Evolutionary conservation across 768 basidiomycete genomes (phyloP).

Genomic region (Kondoa subrosea): DNA sequence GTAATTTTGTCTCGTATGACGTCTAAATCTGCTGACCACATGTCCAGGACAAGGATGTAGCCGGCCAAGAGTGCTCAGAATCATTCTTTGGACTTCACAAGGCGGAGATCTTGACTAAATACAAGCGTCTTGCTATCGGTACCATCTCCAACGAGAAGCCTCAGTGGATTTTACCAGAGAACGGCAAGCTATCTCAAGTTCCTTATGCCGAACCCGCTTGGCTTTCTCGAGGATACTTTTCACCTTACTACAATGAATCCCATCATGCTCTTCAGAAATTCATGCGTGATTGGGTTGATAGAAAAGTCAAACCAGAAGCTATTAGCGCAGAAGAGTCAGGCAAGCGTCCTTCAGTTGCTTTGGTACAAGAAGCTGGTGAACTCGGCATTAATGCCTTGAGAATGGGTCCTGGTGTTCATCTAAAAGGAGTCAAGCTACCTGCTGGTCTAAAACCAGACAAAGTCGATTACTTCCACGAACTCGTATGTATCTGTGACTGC

Average conservation of each 20-base stretch:
- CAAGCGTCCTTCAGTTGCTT: constrained; percentile 61
- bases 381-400: constrained; percentile 70
- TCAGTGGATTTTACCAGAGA: constrained; percentile 30
- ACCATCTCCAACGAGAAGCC: constrained; percentile 20
- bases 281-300: constrained; percentile 51
- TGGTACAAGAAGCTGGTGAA: constrained; percentile 62
- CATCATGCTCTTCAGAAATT: constrained; percentile 50
- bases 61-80: constrained; percentile 39
- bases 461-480: constrained; percentile 83
- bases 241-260: constrained; percentile 61
- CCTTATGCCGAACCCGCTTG: constrained; percentile 83
- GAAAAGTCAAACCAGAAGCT: constrained; percentile 56
- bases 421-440: constrained; percentile 61
- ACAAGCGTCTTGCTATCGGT: constrained; percentile 13
- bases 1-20: neutral
- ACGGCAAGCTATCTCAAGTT: constrained; percentile 51
- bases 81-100: constrained; percentile 78
- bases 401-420: constrained; percentile 73
- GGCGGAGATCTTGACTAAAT: constrained; percentile 50
- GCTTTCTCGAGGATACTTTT: constrained; percentile 46
- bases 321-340: constrained; percentile 66
- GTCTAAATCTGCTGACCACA: neutral
- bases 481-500: constrained; percentile 27
- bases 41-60: neutral
- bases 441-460: constrained; percentile 59